These are phyloP conservation scores for Termitomyces sp. DNA, from an alignment of 768 basidiomycete species.

Conservation along the genomic window DNA sequence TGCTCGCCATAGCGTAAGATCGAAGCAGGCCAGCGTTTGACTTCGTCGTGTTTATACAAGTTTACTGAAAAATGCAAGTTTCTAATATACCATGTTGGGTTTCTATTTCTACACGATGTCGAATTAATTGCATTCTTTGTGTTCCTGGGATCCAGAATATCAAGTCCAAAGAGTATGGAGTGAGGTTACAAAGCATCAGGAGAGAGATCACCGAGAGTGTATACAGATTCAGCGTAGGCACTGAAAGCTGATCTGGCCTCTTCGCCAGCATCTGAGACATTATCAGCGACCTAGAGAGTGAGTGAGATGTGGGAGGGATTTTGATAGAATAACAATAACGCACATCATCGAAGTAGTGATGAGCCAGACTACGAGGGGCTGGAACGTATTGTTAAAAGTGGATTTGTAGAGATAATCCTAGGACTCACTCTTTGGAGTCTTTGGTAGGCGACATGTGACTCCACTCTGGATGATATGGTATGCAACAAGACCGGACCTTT, in stretches of 20 bases:
- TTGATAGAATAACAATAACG: slow-evolving; percentile 31
- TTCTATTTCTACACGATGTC: neutral
- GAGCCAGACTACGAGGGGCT: slow-evolving; percentile 85
- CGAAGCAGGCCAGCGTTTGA: neutral
- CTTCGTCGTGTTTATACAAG: neutral
- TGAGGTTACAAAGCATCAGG: slow-evolving; percentile 60
- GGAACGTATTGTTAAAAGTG: slow-evolving; percentile 8
- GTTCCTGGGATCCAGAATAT: neutral
- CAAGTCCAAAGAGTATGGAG: neutral
- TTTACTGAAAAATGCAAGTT: neutral
- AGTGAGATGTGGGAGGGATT: slow-evolving; percentile 1
- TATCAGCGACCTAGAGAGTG: slow-evolving; percentile 60
- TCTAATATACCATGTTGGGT: neutral
- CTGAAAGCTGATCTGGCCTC: slow-evolving; percentile 63
- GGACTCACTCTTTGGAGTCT: slow-evolving; percentile 86
- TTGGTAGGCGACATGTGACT: slow-evolving; percentile 83
- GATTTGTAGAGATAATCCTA: neutral
- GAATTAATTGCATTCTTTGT: neutral
- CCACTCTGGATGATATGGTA: slow-evolving; percentile 92
- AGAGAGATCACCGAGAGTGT: slow-evolving; percentile 65
- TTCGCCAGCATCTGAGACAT: slow-evolving; percentile 70
- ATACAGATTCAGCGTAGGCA: slow-evolving; percentile 38
- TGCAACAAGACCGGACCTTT: slow-evolving; percentile 84
- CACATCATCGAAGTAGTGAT: slow-evolving; percentile 96
- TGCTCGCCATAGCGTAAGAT: too few relatives aligned